Percentiles rank a stretch among this genome's conserved stretches.
These are phyloP conservation scores for Cardamine chenopodiifolia DNA, from an alignment of 345 rosid species.

Conservation along the genomic window DNA sequence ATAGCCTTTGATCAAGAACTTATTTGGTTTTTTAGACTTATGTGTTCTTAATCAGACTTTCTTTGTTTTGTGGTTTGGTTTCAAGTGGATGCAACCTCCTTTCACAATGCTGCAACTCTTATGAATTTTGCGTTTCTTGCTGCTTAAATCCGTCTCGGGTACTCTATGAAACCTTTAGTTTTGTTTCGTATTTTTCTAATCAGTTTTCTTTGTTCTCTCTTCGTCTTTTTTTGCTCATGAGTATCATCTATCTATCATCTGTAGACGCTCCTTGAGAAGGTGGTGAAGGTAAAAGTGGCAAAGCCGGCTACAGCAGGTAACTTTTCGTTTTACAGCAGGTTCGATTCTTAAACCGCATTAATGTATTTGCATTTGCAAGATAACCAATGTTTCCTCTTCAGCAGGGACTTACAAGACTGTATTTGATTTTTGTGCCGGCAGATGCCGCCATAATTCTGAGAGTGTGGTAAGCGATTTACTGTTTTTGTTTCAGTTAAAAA, in stretches of 20 bases:
- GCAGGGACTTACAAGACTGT: slow-evolving; percentile 71
- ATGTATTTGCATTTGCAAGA: slow-evolving; percentile 17
- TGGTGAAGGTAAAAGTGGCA: slow-evolving; percentile 64
- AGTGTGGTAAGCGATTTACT: slow-evolving; percentile 72
- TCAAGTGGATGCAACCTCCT: slow-evolving; percentile 79
- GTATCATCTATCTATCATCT: slow-evolving; percentile 27
- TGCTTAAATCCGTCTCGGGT: slow-evolving; percentile 78
- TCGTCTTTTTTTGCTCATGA: slow-evolving; percentile 16
- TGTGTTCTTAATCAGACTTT: slow-evolving; percentile 27
- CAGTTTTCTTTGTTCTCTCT: slow-evolving; percentile 26
- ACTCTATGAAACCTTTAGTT: slow-evolving; percentile 30
- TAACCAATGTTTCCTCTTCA: background rate
- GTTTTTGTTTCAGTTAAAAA: background rate
- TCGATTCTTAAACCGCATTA: background rate
- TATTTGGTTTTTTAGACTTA: background rate
- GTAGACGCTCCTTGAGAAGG: slow-evolving; percentile 67
- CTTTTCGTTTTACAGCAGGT: background rate
- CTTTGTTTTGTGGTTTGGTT: slow-evolving; percentile 25
- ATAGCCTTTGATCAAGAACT: background rate
- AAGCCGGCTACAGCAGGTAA: slow-evolving; percentile 89
- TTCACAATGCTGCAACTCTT: slow-evolving; percentile 81
- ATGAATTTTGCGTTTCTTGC: slow-evolving; percentile 93
- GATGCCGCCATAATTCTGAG: slow-evolving; percentile 93
- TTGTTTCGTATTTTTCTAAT: slow-evolving; percentile 20
- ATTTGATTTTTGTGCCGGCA: slow-evolving; percentile 94